Evolutionary conservation across 164 flowering plant genomes (phyloP), one percentile per base, ranked within the genome.

Genomic region (Nymphaea thermarum): DNA sequence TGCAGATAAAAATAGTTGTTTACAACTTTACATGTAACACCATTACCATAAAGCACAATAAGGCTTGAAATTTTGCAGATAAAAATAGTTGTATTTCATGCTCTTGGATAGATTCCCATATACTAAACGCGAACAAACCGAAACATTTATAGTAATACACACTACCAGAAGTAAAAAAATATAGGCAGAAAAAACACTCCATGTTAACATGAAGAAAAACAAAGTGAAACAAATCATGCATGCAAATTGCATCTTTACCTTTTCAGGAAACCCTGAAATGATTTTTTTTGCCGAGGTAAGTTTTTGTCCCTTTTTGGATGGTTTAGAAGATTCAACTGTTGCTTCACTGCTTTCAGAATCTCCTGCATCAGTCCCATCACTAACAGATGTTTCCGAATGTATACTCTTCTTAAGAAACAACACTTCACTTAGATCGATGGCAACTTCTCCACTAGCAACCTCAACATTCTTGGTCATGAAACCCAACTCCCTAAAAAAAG

Each of bases 401-500:
- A 69, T 73, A 68, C 82, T 85, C 44, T 73, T 81, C 71, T 81
- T 87, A 3, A 70, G 70, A 63, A 89, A 76, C 63, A 90, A 67
- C 55, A 82, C 84, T 77, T 88, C 95, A 75, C 81, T 80, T 43
- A 95, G 74, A 68, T 77, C 83, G 64, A 89, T 63, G 53, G 71
- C 43, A 60, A 92, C 84, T 74, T 87, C 93, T 55, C 99, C 99
- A 68, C 80, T 79, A 44, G 72, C 63, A 66, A 92, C 71, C 67
- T 95, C 96, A 76, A 90, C 70, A 77, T 85, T 80, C 75, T 79
- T 87, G 70, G 92, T 68, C 65, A 78, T 63, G 61, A 92, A 74
- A 73, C 99, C 98, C 65, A 79, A 82, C 76, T 86, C 96, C 78
- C 99, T 95, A 83, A 6, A 62, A 62, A 2, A 17, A 62, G n/a